Base-by-base conservation (phyloP, 2,329 filamentous ascomycete species). In the Aspergillus piperis region DNA sequence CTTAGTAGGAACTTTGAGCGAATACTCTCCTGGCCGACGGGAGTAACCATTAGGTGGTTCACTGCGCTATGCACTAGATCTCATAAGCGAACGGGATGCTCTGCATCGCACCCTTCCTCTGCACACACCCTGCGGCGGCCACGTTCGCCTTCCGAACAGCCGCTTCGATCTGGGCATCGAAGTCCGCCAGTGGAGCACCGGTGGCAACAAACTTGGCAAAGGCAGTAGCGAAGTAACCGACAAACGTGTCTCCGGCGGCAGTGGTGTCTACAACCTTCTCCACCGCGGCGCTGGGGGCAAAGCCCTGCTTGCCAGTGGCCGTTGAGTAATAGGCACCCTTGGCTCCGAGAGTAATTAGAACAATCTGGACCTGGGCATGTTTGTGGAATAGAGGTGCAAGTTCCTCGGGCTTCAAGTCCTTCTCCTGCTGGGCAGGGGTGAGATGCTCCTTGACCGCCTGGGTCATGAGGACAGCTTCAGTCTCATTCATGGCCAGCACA, bases 181-280 rank as follows among this genome's bases (percentile, higher is more conserved):
- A 91, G 90, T 30, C 89, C 84, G 59, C 87, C 85, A 25, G 95
- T 85, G 2, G 91, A 90, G 74, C 96, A 96, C 21, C 87, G 90
- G 2, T 30, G 11, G 53, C 53, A 21, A 55, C 53, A 7, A 55
- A 55, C 15, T 32, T 17, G 5, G 53, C 53, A 36, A 55, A 55
- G 6, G 53, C 53, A 5, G 53, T 21, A 11, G 53, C 42, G 23
- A 55, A 55, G 53, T 55, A 55, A 13, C 95, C 94, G 5, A 96
- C 91, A 78, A 97, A 97, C 0, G 94, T 97, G 75, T 98, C 94
- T 0, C 94, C 94, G 5, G 95, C 95, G 1, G 90, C 94, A 7
- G 94, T 98, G 1, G 94, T 98, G 75, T 98, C 94, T 4, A 97
- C 86, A 1, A 98, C 94, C 59, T 84, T 78, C 3, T 74, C 78